Evolutionary conservation across 2,329 filamentous ascomycete genomes (phyloP).

Genomic region (Colletotrichum tanaceti): DNA sequence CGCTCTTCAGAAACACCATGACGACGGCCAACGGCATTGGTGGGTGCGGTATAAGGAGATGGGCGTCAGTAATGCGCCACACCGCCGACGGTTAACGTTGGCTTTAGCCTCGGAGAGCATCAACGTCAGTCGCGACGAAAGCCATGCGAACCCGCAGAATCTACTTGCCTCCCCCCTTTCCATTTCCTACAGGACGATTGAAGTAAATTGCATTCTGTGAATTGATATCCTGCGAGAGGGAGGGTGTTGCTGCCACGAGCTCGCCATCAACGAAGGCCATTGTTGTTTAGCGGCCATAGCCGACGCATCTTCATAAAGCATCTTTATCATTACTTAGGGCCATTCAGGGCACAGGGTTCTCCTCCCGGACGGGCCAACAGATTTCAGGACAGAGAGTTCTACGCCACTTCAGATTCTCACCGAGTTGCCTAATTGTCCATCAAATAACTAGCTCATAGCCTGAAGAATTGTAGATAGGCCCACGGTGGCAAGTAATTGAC

Average conservation of each 20-base stretch:
- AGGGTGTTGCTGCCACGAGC: neutral
- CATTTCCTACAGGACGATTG: neutral
- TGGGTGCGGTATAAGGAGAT: conserved; percentile 26
- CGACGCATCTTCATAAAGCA: neutral
- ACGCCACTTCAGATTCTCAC: conserved; percentile 35
- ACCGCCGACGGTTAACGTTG: conserved; percentile 25
- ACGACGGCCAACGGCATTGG: conserved; percentile 17
- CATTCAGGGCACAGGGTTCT: conserved; percentile 5
- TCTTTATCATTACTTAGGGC: neutral
- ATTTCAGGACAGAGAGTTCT: conserved; percentile 6
- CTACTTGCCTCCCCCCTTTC: neutral
- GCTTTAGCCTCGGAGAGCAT: neutral
- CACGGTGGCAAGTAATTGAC: conserved; percentile 29
- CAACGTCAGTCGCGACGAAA: conserved; percentile 4
- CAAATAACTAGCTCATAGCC: conserved; percentile 17
- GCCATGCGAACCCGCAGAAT: conserved; percentile 17
- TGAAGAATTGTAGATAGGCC: conserved; percentile 4
- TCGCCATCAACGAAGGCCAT: neutral
- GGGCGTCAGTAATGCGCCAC: conserved; percentile 35
- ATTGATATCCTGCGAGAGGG: neutral
- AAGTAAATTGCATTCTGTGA: conserved; percentile 13
- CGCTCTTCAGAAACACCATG: neutral
- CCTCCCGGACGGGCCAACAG: conserved; percentile 6
- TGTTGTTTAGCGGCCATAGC: neutral
- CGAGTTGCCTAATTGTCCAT: conserved; percentile 25